phyloP scores from a whole-genome alignment of 2,329 filamentous ascomycete genomes.

The Ophiostoma australiae region DNA sequence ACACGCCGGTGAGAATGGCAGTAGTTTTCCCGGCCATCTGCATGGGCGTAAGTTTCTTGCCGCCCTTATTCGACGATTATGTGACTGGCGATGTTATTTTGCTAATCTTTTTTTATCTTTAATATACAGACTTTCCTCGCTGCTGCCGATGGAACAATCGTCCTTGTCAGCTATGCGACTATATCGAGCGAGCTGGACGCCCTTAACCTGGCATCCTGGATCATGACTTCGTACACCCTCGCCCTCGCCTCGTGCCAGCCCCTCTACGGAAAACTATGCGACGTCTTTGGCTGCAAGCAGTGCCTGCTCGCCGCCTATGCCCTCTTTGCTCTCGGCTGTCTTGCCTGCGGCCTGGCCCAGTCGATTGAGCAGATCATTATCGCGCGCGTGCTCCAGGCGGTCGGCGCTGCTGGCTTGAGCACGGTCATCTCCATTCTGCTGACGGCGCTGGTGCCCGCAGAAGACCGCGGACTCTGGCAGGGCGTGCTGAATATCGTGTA shows the following conservation, averaged over 20 bases:
- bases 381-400: constrained; percentile 39
- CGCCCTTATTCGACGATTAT: not conserved
- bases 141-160: constrained; percentile 19
- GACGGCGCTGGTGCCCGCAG: constrained; percentile 57
- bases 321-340: constrained; percentile 33
- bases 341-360: constrained; percentile 54
- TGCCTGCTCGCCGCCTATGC: constrained; percentile 56
- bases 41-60: not conserved
- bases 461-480: constrained; percentile 61
- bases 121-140: constrained; percentile 12
- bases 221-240: constrained; percentile 21
- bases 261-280: constrained; percentile 45
- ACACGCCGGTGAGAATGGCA: not conserved
- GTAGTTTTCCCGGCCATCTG: constrained; percentile 11
- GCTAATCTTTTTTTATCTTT: not conserved
- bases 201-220: constrained; percentile 19
- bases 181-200: constrained; percentile 21
- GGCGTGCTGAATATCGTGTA: constrained; percentile 57
- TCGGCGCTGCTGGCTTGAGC: constrained; percentile 61
- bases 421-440: constrained; percentile 58
- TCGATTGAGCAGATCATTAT: constrained; percentile 37
- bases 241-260: constrained; percentile 57
- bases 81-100: not conserved
- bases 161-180: constrained; percentile 20
- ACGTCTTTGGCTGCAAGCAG: constrained; percentile 62